These are phyloP conservation scores for Serendipita indica DNA, from an alignment of 768 basidiomycete genomes.

Conservation along the genomic window DNA sequence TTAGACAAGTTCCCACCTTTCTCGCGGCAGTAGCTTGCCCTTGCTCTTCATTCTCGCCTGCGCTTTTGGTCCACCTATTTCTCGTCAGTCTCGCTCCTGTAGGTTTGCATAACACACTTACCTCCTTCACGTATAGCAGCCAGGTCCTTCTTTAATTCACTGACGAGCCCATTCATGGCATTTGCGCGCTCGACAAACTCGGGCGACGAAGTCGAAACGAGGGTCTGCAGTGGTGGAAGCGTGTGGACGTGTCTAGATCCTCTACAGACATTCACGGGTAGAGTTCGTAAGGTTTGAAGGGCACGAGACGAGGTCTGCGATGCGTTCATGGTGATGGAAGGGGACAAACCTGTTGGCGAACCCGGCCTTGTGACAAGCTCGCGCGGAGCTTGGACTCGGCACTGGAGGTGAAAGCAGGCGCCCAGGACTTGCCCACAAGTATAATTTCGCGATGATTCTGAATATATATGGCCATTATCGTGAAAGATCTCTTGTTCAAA, in stretches of 20 bases:
- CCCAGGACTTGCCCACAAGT: no score
- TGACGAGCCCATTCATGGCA: constrained; percentile 55
- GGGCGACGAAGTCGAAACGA: constrained; percentile 49
- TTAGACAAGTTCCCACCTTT: constrained; percentile 39
- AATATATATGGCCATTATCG: no score
- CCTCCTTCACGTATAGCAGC: constrained; percentile 43
- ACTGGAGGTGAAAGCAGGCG: no score
- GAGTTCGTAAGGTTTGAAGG: no score
- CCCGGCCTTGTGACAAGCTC: no score
- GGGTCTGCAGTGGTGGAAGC: constrained; percentile 19
- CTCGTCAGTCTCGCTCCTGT: neutral
- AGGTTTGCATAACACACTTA: neutral
- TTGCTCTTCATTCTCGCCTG: constrained; percentile 57
- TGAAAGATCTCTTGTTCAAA: no score
- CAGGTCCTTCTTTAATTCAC: constrained; percentile 45
- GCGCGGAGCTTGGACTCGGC: no score
- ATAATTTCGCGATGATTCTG: no score
- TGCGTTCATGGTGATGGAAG: no score
- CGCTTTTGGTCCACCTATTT: constrained; percentile 53
- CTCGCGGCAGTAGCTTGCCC: constrained; percentile 72
- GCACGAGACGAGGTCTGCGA: no score
- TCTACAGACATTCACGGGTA: neutral
- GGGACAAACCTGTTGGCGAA: no score
- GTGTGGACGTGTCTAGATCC: neutral
- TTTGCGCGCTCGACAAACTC: constrained; percentile 54